Conservation (phyloP, 2,329 filamentous ascomycete species). For the Ilyonectria mors-panacis region DNA sequence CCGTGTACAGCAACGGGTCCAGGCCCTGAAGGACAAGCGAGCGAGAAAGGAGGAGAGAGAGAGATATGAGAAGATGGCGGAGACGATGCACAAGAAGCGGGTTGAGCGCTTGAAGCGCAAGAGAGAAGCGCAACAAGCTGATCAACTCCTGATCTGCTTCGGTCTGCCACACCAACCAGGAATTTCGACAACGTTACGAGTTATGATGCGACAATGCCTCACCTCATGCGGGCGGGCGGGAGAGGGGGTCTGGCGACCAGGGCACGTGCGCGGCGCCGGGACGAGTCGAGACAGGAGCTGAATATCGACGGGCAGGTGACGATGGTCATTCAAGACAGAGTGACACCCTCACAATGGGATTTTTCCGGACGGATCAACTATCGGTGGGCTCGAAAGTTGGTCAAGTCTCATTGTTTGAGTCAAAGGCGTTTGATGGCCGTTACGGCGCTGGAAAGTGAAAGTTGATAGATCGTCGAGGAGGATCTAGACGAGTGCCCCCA, state of each 20-base stretch:
- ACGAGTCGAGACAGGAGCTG: background rate
- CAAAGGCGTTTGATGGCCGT: slow-evolving; percentile 21
- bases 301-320: background rate
- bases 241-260: slow-evolving; percentile 15
- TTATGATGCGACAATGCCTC: slow-evolving; percentile 41
- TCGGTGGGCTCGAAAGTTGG: background rate
- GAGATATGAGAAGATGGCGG: slow-evolving; percentile 92
- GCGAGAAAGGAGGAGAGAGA: slow-evolving; percentile 94
- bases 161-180: slow-evolving; percentile 10
- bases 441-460: slow-evolving; percentile 3
- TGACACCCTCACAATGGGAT: background rate
- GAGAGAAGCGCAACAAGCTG: slow-evolving; percentile 96
- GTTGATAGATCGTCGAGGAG: background rate
- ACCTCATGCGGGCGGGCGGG: slow-evolving; percentile 23
- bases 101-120: slow-evolving; percentile 93
- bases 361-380: slow-evolving; percentile 2
- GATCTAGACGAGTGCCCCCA: slow-evolving; percentile 10
- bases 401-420: slow-evolving; percentile 2
- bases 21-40: slow-evolving; percentile 87
- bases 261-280: background rate
- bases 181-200: slow-evolving; percentile 40
- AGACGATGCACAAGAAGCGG: slow-evolving; percentile 97
- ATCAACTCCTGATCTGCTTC: slow-evolving; percentile 69
- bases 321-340: background rate
- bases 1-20: slow-evolving; percentile 75